Evolutionary conservation across 805 yeast species (phyloP).

Genomic region (Candida bentonensis): DNA sequence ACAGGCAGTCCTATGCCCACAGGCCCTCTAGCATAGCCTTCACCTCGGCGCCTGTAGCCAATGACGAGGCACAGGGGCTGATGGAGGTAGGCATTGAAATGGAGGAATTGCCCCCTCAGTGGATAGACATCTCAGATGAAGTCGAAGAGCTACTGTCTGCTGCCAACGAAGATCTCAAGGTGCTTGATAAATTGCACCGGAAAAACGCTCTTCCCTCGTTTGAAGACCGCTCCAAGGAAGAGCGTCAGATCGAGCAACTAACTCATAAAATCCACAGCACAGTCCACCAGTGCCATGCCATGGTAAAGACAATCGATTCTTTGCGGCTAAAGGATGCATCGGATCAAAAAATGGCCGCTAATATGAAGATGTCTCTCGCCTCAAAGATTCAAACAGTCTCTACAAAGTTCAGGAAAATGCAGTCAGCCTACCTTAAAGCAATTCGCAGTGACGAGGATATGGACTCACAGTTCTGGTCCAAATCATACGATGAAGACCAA

Average conservation of each 20-base stretch:
- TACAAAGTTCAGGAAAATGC: constrained; percentile 69
- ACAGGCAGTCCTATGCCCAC: constrained; percentile 79
- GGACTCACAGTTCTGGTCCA: constrained; percentile 18
- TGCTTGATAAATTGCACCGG: constrained; percentile 57
- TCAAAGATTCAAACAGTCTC: constrained; percentile 67
- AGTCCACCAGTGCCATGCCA: constrained; percentile 66
- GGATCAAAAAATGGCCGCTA: constrained; percentile 48
- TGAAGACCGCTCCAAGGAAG: constrained; percentile 64
- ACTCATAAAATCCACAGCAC: constrained; percentile 59
- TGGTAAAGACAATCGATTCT: constrained; percentile 52
- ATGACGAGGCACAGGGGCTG: constrained; percentile 49
- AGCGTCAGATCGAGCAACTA: constrained; percentile 62
- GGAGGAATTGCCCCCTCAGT: constrained; percentile 59
- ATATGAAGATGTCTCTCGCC: constrained; percentile 76
- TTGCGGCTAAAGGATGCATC: constrained; percentile 23
- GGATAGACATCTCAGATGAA: constrained; percentile 59
- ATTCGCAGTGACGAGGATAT: constrained; percentile 55
- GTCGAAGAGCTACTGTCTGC: constrained; percentile 48
- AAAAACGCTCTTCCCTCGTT: constrained; percentile 79
- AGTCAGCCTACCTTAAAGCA: constrained; percentile 76
- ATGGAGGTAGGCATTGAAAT: constrained; percentile 39
- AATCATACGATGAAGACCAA: constrained; percentile 17
- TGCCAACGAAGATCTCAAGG: constrained; percentile 41
- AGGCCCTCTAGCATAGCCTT: constrained; percentile 20
- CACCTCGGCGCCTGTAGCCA: constrained; percentile 21